Percentiles rank a stretch among this genome's conserved stretches.
Evolutionary conservation across 129 eudicot species (phyloP).

Genomic region (Pseudognaphalium luteoalbum): DNA sequence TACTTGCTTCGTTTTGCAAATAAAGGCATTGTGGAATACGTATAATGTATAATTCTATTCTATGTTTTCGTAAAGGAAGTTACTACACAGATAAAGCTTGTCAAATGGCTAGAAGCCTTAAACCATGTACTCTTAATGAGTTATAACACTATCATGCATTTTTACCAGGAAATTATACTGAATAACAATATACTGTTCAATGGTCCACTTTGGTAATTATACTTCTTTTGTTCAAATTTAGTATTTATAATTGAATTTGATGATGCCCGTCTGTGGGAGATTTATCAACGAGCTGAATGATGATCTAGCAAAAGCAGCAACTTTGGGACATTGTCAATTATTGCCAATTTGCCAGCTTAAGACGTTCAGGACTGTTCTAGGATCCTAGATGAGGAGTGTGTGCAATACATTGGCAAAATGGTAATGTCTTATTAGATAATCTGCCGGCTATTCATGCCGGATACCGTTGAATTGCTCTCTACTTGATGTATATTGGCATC

Average conservation of each 20-base stretch:
- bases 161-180: background rate
- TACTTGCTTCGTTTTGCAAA: conserved; percentile 32
- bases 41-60: too few relatives aligned
- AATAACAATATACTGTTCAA: background rate
- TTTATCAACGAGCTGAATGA: conserved; percentile 26
- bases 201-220: background rate
- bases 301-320: conserved; percentile 6
- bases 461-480: conserved; percentile 13
- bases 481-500: conserved; percentile 23
- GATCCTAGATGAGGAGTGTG: conserved; percentile 29
- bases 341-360: conserved; percentile 16
- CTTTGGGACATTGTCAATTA: conserved; percentile 21
- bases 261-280: conserved; percentile 49
- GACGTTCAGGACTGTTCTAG: conserved; percentile 15
- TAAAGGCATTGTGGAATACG: background rate
- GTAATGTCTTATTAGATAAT: conserved; percentile 26
- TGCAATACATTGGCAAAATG: conserved; percentile 29
- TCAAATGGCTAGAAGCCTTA: background rate
- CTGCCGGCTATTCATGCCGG: conserved; percentile 26
- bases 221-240: background rate
- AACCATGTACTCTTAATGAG: background rate
- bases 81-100: background rate
- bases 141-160: background rate
- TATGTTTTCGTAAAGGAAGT: background rate
- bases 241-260: background rate